Evolutionary conservation across 495 filamentous ascomycete genomes (phyloP).

Genomic region (Elaphomyces granulatus): DNA sequence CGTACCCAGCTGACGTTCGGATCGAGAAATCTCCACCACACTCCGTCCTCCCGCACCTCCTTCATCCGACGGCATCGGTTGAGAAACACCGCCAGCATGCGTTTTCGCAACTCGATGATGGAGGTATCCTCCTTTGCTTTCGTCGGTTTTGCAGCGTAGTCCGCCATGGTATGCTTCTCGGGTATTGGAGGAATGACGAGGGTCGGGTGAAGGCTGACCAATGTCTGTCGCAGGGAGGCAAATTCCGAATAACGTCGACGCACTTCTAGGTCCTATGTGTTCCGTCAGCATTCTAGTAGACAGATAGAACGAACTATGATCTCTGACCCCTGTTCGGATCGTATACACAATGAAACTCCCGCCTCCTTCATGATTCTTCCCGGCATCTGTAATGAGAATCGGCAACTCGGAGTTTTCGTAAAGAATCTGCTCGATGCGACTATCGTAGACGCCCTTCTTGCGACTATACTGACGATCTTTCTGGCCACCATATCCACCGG

Average conservation of each 20-base stretch:
- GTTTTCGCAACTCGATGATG: conserved; percentile 90
- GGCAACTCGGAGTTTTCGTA: conserved; percentile 85
- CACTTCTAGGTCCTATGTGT: conserved; percentile 73
- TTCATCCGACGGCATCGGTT: conserved; percentile 90
- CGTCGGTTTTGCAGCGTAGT: conserved; percentile 94
- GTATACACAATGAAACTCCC: conserved; percentile 94
- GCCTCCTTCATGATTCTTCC: conserved; percentile 83
- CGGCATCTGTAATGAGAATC: conserved; percentile 83
- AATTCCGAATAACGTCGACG: conserved; percentile 94
- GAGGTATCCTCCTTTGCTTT: conserved; percentile 94
- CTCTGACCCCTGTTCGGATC: conserved; percentile 76
- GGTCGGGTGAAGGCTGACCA: conserved; percentile 83
- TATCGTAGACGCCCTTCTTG: conserved; percentile 80
- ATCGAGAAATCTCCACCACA: conserved; percentile 95
- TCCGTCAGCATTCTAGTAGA: conserved; percentile 1
- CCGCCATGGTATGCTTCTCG: conserved; percentile 96
- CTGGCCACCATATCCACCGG: conserved; percentile 35
- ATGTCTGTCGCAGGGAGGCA: conserved; percentile 74
- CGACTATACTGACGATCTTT: conserved; percentile 31
- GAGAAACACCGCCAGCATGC: conserved; percentile 89
- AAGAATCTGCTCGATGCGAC: conserved; percentile 88
- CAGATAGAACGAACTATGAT: background rate
- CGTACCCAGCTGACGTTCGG: conserved; percentile 95
- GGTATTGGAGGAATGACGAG: conserved; percentile 93
- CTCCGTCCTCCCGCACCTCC: conserved; percentile 81